A percentile compares a stretch with the other conserved stretches of the same genome.
phyloP scores from a whole-genome alignment of 305 asterid species.

The Fraxinus floribunda region DNA sequence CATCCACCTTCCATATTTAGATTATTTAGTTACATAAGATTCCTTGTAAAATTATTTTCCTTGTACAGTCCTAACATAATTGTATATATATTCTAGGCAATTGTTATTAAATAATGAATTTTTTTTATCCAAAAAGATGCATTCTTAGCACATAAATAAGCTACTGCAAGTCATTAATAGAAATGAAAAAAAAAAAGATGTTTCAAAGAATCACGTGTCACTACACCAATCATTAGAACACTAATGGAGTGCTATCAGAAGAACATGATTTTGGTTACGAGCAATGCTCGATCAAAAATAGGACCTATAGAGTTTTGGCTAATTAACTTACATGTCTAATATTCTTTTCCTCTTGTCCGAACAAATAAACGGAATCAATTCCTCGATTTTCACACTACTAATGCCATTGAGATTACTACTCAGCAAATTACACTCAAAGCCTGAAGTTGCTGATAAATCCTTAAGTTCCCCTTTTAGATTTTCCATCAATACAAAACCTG shows the following conservation, averaged over 20 bases:
- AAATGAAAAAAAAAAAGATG: background rate
- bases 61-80: background rate
- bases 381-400: constrained; percentile 40
- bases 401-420: constrained; percentile 33
- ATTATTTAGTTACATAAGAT: background rate
- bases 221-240: background rate
- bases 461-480: constrained; percentile 46
- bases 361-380: constrained; percentile 46
- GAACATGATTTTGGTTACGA: background rate
- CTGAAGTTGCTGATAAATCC: constrained; percentile 33
- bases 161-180: background rate
- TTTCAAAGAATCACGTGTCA: background rate
- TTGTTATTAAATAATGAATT: background rate
- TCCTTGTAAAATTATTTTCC: background rate
- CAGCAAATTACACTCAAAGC: constrained; percentile 33
- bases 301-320: background rate
- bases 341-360: constrained; percentile 41
- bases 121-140: background rate
- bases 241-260: background rate
- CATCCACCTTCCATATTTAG: background rate
- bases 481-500: constrained; percentile 57
- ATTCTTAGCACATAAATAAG: background rate
- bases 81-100: background rate
- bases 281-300: background rate
- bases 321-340: constrained; percentile 47